Evolutionary conservation across 495 filamentous ascomycete genomes (phyloP).

Genomic region (Beverwykella pulmonaria): DNA sequence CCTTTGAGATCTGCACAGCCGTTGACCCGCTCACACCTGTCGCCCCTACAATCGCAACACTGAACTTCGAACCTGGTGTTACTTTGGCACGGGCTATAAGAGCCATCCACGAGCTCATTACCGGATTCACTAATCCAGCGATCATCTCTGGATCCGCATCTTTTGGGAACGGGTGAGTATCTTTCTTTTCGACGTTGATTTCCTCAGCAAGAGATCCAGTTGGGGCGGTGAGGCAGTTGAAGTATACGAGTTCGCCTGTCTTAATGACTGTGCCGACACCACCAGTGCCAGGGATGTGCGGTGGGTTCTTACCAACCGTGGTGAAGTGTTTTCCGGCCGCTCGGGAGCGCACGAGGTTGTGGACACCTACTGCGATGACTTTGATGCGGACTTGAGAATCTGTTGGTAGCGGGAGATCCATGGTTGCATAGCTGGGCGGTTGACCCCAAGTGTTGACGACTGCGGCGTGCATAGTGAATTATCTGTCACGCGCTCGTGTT

Average conservation of each 20-base stretch:
- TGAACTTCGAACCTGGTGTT: constrained; percentile 40
- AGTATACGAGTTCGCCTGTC: constrained; percentile 49
- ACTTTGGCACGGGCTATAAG: constrained; percentile 45
- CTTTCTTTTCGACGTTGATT: constrained; percentile 45
- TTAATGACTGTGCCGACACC: constrained; percentile 44
- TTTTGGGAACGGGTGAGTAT: constrained; percentile 42
- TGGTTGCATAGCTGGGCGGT: no score
- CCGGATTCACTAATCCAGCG: constrained; percentile 53
- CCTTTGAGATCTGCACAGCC: constrained; percentile 46
- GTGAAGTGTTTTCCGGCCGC: constrained; percentile 51
- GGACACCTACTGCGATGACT: constrained; percentile 47
- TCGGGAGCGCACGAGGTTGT: constrained; percentile 51
- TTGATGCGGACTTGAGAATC: constrained; percentile 38
- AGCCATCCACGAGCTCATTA: constrained; percentile 50
- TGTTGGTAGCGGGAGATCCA: no score
- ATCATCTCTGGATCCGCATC: constrained; percentile 48
- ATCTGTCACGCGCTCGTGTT: no score
- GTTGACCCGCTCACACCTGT: constrained; percentile 50
- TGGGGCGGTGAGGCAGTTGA: constrained; percentile 37
- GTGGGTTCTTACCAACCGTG: constrained; percentile 41
- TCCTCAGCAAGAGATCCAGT: constrained; percentile 43
- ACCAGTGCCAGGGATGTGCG: constrained; percentile 48
- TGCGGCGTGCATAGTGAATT: no score
- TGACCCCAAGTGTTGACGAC: no score
- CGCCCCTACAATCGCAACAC: constrained; percentile 50